These are phyloP conservation scores for Nicotiana tomentosiformis DNA, from an alignment of 257 asterid species.

Conservation along the genomic window DNA sequence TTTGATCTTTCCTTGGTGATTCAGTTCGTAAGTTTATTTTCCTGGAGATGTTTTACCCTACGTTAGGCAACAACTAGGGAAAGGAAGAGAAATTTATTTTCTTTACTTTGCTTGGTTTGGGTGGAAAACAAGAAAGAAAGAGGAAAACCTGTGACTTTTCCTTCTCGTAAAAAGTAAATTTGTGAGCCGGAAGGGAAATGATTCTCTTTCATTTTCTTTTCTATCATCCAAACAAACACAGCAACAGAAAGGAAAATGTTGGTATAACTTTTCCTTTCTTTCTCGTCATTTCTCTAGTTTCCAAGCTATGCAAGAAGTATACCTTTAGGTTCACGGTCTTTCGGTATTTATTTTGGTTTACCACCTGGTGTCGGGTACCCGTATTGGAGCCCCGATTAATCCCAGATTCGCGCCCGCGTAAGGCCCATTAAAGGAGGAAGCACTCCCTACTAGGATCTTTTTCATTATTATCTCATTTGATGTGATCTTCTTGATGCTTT, in stretches of 20 bases:
- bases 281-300: neutral
- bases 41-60: constrained; percentile 1
- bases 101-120: no score
- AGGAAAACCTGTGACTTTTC: no score
- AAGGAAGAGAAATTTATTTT: neutral
- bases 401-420: no score
- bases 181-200: neutral
- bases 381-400: no score
- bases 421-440: no score
- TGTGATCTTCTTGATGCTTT: constrained; percentile 7
- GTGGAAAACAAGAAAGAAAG: no score
- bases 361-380: no score
- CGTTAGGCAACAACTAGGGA: neutral
- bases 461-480: neutral
- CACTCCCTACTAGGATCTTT: no score
- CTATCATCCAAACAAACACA: neutral
- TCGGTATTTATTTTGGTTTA: neutral
- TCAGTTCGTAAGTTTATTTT: neutral
- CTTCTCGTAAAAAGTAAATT: no score
- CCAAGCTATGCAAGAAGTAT: neutral
- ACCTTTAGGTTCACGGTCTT: neutral
- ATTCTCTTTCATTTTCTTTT: neutral
- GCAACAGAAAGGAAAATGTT: constrained; percentile 4
- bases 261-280: neutral
- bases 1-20: neutral